Conservation (phyloP, 2,329 filamentous ascomycete genomes). For the Penicillium janthinellum region DNA sequence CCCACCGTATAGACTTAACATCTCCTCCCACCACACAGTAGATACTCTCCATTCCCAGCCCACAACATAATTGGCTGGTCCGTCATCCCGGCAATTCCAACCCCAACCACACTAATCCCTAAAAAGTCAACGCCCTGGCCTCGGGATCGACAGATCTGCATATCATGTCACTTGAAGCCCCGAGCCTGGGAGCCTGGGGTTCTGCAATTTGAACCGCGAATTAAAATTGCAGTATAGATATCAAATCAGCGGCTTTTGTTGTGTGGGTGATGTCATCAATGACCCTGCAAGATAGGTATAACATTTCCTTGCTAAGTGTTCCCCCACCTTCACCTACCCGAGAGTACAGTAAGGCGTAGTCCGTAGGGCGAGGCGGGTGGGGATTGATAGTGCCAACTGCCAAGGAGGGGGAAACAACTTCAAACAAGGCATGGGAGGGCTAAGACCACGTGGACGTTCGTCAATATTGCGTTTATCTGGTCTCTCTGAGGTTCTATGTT, state of each 20-base stretch:
- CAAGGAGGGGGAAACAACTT: not conserved
- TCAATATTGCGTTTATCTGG: constrained; percentile 11
- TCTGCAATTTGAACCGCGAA: not conserved
- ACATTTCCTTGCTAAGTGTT: no score
- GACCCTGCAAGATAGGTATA: not conserved
- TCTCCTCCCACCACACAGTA: no score
- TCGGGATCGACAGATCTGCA: constrained; percentile 3
- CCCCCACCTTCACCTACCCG: no score
- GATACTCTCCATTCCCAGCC: no score
- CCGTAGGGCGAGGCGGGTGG: no score
- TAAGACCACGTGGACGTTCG: not conserved
- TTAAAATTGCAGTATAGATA: not conserved
- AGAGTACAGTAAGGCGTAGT: no score
- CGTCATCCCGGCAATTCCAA: constrained; percentile 8
- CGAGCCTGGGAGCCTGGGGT: not conserved
- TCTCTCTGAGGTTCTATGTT: no score
- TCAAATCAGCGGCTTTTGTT: not conserved
- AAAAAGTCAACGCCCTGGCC: not conserved
- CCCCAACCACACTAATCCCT: not conserved
- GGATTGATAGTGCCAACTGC: not conserved
- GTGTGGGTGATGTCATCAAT: constrained; percentile 9
- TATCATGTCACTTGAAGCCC: not conserved
- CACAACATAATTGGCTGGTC: constrained; percentile 11
- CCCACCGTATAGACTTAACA: not conserved
- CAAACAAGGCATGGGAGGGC: constrained; percentile 8